Conservation (phyloP, 176 grass and related monocot species). For the Bromus sterilis region DNA sequence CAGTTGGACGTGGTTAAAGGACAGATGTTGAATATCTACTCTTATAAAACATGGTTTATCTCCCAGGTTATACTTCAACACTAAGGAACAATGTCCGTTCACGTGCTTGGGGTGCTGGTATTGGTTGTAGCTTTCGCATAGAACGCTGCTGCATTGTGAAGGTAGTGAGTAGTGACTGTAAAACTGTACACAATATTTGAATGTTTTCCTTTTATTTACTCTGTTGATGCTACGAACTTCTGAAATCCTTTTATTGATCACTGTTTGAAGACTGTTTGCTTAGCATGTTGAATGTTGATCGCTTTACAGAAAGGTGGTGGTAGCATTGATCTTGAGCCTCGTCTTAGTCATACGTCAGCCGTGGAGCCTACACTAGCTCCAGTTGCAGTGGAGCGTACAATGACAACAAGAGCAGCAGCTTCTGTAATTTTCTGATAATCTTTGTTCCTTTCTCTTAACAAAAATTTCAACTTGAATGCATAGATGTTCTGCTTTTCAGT, state of each 20-base stretch:
- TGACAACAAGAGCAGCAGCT: constrained; percentile 92
- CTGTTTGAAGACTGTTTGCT: constrained; percentile 14
- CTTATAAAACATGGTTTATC: constrained; percentile 22
- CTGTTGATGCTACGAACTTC: constrained; percentile 1
- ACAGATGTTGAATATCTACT: constrained; percentile 2
- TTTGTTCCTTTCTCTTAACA: not conserved
- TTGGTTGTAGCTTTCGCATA: constrained; percentile 89
- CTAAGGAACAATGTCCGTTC: constrained; percentile 96
- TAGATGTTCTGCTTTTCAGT: not conserved
- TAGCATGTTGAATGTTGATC: constrained; percentile 23
- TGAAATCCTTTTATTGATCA: constrained; percentile 9
- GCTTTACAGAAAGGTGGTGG: constrained; percentile 80
- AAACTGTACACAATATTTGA: not conserved
- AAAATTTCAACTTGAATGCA: not conserved
- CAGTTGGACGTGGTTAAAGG: not conserved
- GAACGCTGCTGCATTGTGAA: constrained; percentile 94
- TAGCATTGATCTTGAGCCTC: constrained; percentile 76
- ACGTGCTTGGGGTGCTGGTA: constrained; percentile 94
- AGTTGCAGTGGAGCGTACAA: constrained; percentile 82
- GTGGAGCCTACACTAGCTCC: constrained; percentile 96
- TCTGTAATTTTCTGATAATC: constrained; percentile 51
- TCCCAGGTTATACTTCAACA: constrained; percentile 83
- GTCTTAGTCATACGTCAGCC: constrained; percentile 79
- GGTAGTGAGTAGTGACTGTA: constrained; percentile 47
- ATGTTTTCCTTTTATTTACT: not conserved